phyloP scores from a whole-genome alignment of 2,329 filamentous ascomycete genomes.

The Ophiostoma populinum region DNA sequence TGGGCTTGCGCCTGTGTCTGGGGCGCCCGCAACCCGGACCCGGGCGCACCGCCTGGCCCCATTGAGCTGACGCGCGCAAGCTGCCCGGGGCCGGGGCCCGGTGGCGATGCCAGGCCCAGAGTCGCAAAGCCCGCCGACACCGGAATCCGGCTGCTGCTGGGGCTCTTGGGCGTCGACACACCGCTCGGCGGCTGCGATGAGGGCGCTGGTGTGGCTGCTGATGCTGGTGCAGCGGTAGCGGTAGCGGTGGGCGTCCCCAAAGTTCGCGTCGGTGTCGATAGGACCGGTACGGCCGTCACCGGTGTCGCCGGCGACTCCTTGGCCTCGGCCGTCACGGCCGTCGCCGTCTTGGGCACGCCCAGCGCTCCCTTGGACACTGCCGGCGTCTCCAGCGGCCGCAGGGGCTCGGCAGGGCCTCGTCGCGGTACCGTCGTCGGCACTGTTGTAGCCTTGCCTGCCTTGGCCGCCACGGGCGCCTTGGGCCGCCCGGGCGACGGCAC shows the following conservation, averaged over 20 bases:
- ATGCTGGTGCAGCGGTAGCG: neutral
- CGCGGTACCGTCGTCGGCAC: slow-evolving; percentile 3
- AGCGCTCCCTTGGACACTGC: neutral
- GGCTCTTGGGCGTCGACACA: slow-evolving; percentile 1
- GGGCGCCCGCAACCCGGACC: too few relatives aligned
- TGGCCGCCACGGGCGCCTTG: neutral
- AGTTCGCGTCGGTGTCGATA: neutral
- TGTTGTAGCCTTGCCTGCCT: neutral
- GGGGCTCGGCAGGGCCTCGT: neutral
- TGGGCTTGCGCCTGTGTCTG: too few relatives aligned
- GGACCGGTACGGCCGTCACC: neutral
- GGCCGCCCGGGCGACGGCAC: slow-evolving; percentile 7
- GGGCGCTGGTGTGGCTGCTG: neutral
- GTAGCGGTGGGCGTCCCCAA: too few relatives aligned
- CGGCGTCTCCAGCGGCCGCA: neutral
- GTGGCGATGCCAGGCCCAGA: slow-evolving; percentile 2
- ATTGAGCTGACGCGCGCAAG: neutral
- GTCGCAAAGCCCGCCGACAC: neutral
- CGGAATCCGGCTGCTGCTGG: slow-evolving; percentile 5
- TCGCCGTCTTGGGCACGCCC: neutral
- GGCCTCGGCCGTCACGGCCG: neutral
- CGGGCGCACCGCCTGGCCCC: too few relatives aligned
- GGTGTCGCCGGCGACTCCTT: neutral
- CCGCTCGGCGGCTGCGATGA: neutral
- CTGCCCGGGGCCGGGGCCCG: neutral